Evolutionary conservation across 164 flowering plant species (phyloP), one percentile per base, ranked within the genome.

Genomic region (Cinnamomum chago): DNA sequence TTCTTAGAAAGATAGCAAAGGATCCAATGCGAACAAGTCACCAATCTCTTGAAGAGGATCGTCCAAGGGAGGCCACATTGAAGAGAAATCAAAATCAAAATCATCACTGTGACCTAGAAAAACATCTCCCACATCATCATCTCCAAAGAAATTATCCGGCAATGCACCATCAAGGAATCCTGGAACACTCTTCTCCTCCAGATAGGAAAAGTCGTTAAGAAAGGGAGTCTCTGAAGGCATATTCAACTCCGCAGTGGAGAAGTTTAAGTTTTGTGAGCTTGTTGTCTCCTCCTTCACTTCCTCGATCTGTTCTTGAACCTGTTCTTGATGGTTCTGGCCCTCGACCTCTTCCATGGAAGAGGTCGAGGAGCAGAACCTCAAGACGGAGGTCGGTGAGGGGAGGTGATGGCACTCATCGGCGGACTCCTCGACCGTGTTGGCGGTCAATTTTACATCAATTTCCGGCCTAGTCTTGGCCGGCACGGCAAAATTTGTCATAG

Each of bases 381-480:
- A 85, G 11, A 93, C 97, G 2, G 96, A 91, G 2, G 86, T 90
- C 3, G 97, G 94, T 1, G 97, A 93, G 0, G 82, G 77, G 15
- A 86, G 79, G 66, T 79, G 78, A 58, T 52, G 81, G 25, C 87
- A 83, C 76, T 88, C 96, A 10, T 85, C 90, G 30, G 80, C 79
- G 6, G 93, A 87, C 11, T 89, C 90, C 74, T 83, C 85, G 3
- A 87, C 83, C 27, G 86, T 84, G 35, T 30, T 30, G 35, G 35
- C 35, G 35, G 35, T 4, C 35, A 30, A 30, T 4, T 30, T 5
- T 12, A 67, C 72, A 2, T 74, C 51, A 12, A 47, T 15, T 24
- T 67, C 84, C 24, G 82, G 77, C 74, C 18, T 17, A 0, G 50
- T 15, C 4, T 75, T 73, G 0, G 83, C 62, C 25, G 67, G 20